A percentile compares a stretch with the other conserved stretches of the same genome.
phyloP scores from a whole-genome alignment of 768 basidiomycete species.

The Tricholoma saponaceum region DNA sequence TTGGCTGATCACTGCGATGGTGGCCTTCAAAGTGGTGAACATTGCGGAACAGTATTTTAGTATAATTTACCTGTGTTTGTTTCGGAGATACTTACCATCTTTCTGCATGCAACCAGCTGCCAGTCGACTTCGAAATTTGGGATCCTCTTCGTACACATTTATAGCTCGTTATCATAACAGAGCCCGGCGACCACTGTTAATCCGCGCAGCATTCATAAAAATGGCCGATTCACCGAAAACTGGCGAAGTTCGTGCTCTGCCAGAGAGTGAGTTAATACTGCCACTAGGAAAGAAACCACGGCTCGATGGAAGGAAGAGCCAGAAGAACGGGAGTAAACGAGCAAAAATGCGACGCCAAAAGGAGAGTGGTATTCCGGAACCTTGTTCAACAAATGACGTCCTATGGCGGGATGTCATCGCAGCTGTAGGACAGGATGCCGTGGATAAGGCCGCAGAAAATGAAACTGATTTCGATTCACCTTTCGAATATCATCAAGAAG shows the following conservation, averaged over 20 bases:
- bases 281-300: conserved; percentile 27
- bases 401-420: conserved; percentile 65
- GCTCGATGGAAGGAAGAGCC: conserved; percentile 11
- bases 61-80: not conserved
- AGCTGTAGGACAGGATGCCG: conserved; percentile 58
- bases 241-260: conserved; percentile 17
- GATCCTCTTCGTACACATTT: not conserved
- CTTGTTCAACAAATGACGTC: conserved; percentile 71
- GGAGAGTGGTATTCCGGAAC: conserved; percentile 45
- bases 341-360: conserved; percentile 31
- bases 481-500: conserved; percentile 53
- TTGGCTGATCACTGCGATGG: too few species aligned
- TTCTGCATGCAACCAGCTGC: not conserved
- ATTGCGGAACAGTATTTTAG: too few species aligned
- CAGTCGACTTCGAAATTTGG: not conserved
- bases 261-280: conserved; percentile 15
- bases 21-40: too few species aligned
- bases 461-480: conserved; percentile 56
- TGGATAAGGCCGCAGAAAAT: conserved; percentile 43
- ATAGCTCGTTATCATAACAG: conserved; percentile 1
- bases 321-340: conserved; percentile 24
- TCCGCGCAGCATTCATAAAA: not conserved
- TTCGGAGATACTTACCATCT: not conserved
- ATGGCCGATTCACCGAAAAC: conserved; percentile 14
- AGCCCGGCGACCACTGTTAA: not conserved